A percentile compares a stretch with the other conserved stretches of the same genome.
Evolutionary conservation across 805 yeast species (phyloP).

Genomic region (Saturnispora diversa): DNA sequence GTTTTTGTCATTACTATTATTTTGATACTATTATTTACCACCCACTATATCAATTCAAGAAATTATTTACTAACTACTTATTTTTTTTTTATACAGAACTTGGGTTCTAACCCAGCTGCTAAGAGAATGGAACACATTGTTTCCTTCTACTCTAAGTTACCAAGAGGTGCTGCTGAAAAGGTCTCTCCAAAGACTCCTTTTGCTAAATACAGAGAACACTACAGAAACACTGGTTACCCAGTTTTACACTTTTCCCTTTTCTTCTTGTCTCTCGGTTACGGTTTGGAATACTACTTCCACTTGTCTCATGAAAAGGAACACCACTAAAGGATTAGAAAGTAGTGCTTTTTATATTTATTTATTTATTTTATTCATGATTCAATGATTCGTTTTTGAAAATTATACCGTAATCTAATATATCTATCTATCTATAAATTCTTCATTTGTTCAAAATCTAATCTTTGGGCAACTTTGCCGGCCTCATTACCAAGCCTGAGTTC

Average conservation of each 20-base stretch:
- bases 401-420: constrained; percentile 1
- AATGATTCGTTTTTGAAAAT: constrained; percentile 8
- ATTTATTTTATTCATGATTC: constrained; percentile 13
- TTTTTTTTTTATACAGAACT: constrained; percentile 42
- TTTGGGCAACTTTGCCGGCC: constrained; percentile 49
- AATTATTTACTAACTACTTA: constrained; percentile 4
- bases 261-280: constrained; percentile 72
- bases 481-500: constrained; percentile 45
- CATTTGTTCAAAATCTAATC: constrained; percentile 47
- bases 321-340: constrained; percentile 20
- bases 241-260: constrained; percentile 65
- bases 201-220: constrained; percentile 78
- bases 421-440: constrained; percentile 23
- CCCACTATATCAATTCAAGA: too few relatives aligned
- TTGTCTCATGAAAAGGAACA: constrained; percentile 54
- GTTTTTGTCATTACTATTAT: too few relatives aligned
- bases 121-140: constrained; percentile 95
- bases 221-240: constrained; percentile 77
- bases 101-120: constrained; percentile 93
- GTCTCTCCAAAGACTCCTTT: constrained; percentile 59
- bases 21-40: too few relatives aligned
- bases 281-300: constrained; percentile 91
- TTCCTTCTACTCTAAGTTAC: constrained; percentile 89
- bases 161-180: constrained; percentile 85
- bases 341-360: constrained; percentile 11